Evolutionary conservation across 164 flowering plant species (phyloP), one percentile per base, ranked within the genome.

Genomic region (Paratinospora sagittata): DNA sequence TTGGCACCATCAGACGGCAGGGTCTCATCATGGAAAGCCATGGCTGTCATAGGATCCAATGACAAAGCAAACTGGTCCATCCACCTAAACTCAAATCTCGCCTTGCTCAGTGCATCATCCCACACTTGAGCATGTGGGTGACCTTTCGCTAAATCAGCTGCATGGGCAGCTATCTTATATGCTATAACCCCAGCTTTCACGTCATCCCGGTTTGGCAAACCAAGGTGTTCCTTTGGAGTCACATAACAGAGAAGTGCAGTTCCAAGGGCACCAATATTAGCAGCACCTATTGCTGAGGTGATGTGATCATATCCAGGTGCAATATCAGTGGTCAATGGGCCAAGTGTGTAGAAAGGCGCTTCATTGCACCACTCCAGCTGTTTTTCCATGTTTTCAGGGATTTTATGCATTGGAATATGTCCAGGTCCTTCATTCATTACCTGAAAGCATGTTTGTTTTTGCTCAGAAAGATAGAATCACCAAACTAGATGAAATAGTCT

Each of bases 381-480:
- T 71, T 96, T 96, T 68, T 87, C 88, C 99, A 96, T 91, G 80
- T 96, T 96, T 76, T 96, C 99, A 57, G 99, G 98, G 65, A 96
- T 96, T 82, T 93, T 96, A 78, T 96, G 99, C 88, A 96, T 77
- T 63, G 98, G 99, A 72, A 96, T 80, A 75, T 96, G 99, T 27
- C 99, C 99, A 27, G 99, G 99, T 34, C 99, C 99, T 85, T 96
- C 99, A 81, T 96, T 96, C 99, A 96, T 96, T 14, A 96, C 98
- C 99, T 95, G 79, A 61, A 76, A 77, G n/a, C 49, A 67, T 30
- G 68, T 7, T 61, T 57, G 27, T 41, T 27, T 16, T 3, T 14
- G 47, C n/a, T 67, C 33, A 67, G 58, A 66, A 24, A 34, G 34
- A 9, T 55, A n/a, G 21, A 55, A 55, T 43, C 14, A 43, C 21